Evolutionary conservation across 2,329 filamentous ascomycete genomes (phyloP).

Genomic region (Epicoccum sorghinum): DNA sequence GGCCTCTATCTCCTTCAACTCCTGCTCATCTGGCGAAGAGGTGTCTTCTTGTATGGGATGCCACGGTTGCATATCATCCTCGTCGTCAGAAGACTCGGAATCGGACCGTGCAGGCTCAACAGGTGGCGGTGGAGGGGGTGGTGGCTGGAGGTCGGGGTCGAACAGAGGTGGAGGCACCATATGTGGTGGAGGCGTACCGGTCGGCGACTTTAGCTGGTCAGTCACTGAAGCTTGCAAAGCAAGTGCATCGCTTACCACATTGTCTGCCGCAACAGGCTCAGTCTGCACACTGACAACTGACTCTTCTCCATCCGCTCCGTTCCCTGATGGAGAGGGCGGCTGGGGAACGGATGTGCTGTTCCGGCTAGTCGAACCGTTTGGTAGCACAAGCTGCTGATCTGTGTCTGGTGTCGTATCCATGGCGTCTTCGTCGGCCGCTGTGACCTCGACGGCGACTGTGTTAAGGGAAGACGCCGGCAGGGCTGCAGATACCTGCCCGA

Average conservation of each 20-base stretch:
- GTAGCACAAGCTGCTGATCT: conserved; percentile 30
- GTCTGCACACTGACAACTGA: conserved; percentile 16
- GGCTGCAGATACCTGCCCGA: conserved; percentile 5
- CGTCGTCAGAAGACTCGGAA: conserved; percentile 43
- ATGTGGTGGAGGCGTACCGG: conserved; percentile 23
- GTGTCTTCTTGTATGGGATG: conserved; percentile 62
- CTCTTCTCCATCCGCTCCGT: conserved; percentile 15
- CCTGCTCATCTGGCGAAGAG: conserved; percentile 61
- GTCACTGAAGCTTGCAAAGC: background rate
- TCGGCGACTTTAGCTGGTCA: conserved; percentile 22
- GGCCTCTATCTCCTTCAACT: conserved; percentile 63
- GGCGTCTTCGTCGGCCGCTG: conserved; percentile 42
- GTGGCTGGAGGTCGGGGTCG: conserved; percentile 33
- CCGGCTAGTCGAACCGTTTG: conserved; percentile 28
- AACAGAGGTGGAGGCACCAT: conserved; percentile 31
- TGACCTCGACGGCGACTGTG: conserved; percentile 37
- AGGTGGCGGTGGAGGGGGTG: conserved; percentile 42
- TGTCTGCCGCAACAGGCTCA: conserved; percentile 7
- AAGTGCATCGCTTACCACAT: conserved; percentile 22
- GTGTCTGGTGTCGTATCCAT: conserved; percentile 49
- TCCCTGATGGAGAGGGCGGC: conserved; percentile 23
- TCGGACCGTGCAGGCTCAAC: conserved; percentile 38
- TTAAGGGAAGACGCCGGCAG: conserved; percentile 17
- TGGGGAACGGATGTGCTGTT: conserved; percentile 16
- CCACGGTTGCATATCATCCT: conserved; percentile 53